Evolutionary conservation across 257 asterid species (phyloP).

Genomic region (Gentiana straminea): DNA sequence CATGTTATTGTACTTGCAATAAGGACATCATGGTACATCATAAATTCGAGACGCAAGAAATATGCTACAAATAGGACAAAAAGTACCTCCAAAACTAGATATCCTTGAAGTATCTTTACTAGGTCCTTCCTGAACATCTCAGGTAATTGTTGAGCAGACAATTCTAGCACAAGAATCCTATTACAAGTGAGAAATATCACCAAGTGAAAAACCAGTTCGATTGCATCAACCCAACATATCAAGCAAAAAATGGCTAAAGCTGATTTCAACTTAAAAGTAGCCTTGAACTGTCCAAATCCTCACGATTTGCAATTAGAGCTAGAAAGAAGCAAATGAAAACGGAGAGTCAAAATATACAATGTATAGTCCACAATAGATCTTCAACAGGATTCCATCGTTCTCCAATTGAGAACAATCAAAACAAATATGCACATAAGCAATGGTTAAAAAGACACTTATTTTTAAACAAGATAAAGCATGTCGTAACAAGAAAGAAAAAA

Average conservation of each 20-base stretch:
- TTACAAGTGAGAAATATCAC: conserved; percentile 10
- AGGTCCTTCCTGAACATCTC: conserved; percentile 28
- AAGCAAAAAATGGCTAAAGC: background rate
- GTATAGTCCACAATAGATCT: no score
- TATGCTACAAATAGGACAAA: conserved; percentile 1
- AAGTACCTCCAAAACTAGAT: conserved; percentile 52
- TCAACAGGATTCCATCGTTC: no score
- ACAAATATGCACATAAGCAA: no score
- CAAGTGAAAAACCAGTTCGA: conserved; percentile 1
- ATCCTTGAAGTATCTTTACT: conserved; percentile 25
- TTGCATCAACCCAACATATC: background rate
- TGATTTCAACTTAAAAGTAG: no score
- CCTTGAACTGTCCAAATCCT: no score
- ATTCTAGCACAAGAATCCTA: conserved; percentile 64
- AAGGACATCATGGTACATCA: background rate
- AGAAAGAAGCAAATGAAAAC: no score
- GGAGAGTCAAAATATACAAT: no score
- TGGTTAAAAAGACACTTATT: background rate
- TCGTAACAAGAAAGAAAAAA: no score
- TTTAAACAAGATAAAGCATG: no score
- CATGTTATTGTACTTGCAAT: conserved; percentile 2
- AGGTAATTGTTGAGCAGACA: conserved; percentile 33
- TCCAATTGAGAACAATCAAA: no score
- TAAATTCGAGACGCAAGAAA: background rate
- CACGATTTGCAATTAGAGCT: no score